Percentiles rank a stretch among this genome's conserved stretches.
phyloP scores from a whole-genome alignment of 1,284 basidiomycete genomes.

The Schizopora paradoxa region DNA sequence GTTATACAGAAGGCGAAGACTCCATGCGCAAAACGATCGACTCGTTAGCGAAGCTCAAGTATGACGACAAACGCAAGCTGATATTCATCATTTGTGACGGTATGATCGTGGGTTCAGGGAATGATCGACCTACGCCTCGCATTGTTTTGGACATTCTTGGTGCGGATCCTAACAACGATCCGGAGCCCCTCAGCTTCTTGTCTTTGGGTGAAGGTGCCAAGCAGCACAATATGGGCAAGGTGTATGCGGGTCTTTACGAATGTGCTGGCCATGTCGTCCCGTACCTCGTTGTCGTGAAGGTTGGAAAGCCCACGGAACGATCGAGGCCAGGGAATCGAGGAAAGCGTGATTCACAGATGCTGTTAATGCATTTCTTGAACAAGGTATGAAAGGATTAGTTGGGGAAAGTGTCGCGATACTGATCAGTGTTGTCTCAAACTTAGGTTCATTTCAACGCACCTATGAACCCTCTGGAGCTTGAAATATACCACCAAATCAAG shows the following conservation, averaged over 20 bases:
- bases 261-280: constrained; percentile 93
- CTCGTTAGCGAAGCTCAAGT: constrained; percentile 89
- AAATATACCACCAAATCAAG: constrained; percentile 99
- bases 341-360: constrained; percentile 95
- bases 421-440: constrained; percentile 1
- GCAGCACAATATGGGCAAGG: constrained; percentile 98
- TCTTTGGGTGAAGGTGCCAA: constrained; percentile 92
- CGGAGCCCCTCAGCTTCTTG: constrained; percentile 91
- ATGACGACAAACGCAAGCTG: constrained; percentile 97
- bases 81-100: constrained; percentile 96
- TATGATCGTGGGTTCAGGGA: constrained; percentile 96
- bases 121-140: constrained; percentile 85
- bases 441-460: constrained; percentile 94
- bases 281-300: constrained; percentile 94
- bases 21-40: constrained; percentile 91
- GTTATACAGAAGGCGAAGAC: constrained; percentile 92
- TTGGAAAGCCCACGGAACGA: constrained; percentile 93
- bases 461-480: constrained; percentile 95
- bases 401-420: constrained; percentile 4
- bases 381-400: constrained; percentile 45
- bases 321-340: constrained; percentile 92
- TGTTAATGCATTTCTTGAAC: constrained; percentile 97
- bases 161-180: constrained; percentile 87
- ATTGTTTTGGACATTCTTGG: constrained; percentile 97
- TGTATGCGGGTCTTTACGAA: constrained; percentile 96